Base-by-base conservation (phyloP, 2,329 filamentous ascomycete genomes). In the Phialophora macrospora region DNA sequence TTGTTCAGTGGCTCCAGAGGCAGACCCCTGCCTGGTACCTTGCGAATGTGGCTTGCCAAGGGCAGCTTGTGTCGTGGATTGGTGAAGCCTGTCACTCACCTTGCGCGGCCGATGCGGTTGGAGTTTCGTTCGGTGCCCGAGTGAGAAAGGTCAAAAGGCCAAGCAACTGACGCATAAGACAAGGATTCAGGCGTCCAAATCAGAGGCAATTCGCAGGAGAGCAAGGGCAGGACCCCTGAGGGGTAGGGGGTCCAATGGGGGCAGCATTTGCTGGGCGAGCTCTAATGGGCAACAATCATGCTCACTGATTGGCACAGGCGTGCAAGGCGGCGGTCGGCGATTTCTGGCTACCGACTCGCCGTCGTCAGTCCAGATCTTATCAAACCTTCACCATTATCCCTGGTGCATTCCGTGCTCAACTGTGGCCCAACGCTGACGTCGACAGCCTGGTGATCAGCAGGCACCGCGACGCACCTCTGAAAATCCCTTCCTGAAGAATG, bases 41-140 rank as follows among this genome's bases (percentile, higher is more conserved):
- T 67, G 67, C 67, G 67, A 65, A 60, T 52, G 67, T 69, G 67
- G 67, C 67, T 69, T 69, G 67, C 67, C 65, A 60, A 65, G 63
- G 57, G n/a, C 30, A 30, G 49, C 26, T 41, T 24, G 22, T 30
- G 7, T 20, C 26, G 51, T 55, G 54, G 20, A 55, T 41, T 28
- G 26, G 48, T 56, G 60, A 51, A 20, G 60, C 49, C 38, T 32
- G 34, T 26, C 55, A 20, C 1, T 41, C 14, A 32, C 52, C n/a
- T 22, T 30, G 14, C 14, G 28, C 52, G 28, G 52, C 17, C 5
- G 52, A 32, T 17, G 24, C 52, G n/a, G 26, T 28, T 9, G 26
- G 24, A 55, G 26, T 34, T 28, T 55, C 52, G 52, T 55, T 55
- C 52, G 52, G 52, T 55, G 24, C 7, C 52, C 52, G 52, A 52